A percentile compares a stretch with the other conserved stretches of the same genome.
These are phyloP conservation scores for Aspergillus proliferans DNA, from an alignment of 2,329 filamentous ascomycete genomes.

Conservation along the genomic window DNA sequence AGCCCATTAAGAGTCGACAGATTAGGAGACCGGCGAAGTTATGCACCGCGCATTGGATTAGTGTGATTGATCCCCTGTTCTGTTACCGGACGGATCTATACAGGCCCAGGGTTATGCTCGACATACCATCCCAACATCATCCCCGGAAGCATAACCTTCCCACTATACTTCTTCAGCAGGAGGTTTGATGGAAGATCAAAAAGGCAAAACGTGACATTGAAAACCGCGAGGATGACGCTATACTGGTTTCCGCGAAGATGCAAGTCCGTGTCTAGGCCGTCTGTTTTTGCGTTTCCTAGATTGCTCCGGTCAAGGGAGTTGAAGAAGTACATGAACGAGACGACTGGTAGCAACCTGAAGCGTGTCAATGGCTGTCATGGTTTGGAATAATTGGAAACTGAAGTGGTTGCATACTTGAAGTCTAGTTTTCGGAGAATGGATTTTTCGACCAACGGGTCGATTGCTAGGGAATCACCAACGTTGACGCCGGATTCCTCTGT, in stretches of 20 bases:
- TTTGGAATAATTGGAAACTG: background rate
- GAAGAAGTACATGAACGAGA: slow-evolving; percentile 46
- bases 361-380: background rate
- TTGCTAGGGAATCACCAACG: background rate
- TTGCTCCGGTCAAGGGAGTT: slow-evolving; percentile 49
- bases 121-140: slow-evolving; percentile 7
- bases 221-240: slow-evolving; percentile 58
- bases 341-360: slow-evolving; percentile 2
- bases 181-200: slow-evolving; percentile 14
- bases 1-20: slow-evolving; percentile 4
- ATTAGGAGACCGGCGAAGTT: slow-evolving; percentile 3
- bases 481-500: slow-evolving; percentile 1
- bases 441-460: slow-evolving; percentile 5
- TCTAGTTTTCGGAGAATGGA: slow-evolving; percentile 8
- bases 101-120: background rate
- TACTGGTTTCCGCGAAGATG: slow-evolving; percentile 55
- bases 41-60: slow-evolving; percentile 1
- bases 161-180: slow-evolving; percentile 9
- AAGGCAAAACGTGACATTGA: slow-evolving; percentile 55
- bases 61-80: slow-evolving; percentile 3
- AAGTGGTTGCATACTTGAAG: slow-evolving; percentile 1
- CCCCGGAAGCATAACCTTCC: slow-evolving; percentile 4
- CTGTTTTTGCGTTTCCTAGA: slow-evolving; percentile 48
- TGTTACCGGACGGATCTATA: background rate
- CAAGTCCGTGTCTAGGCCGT: slow-evolving; percentile 42